phyloP scores from a whole-genome alignment of 306 rosid genomes.

The Betula pendula region DNA sequence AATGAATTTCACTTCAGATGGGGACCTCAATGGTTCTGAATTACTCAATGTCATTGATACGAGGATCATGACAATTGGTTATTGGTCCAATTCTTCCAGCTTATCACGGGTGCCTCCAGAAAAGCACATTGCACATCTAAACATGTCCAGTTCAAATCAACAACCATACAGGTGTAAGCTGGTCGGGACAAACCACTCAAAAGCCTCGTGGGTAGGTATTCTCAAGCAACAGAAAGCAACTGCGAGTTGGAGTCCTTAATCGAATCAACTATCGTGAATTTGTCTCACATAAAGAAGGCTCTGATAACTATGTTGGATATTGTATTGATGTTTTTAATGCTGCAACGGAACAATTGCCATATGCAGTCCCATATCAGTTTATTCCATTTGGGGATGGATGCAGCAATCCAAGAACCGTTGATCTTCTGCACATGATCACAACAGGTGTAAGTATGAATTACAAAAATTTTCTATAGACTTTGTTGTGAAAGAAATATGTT shows the following conservation, averaged over 20 bases:
- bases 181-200: constrained; percentile 75
- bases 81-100: constrained; percentile 90
- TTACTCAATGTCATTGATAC: constrained; percentile 75
- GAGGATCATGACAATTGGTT: constrained; percentile 65
- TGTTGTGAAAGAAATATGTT: no score
- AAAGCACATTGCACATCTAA: constrained; percentile 42
- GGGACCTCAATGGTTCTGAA: constrained; percentile 67
- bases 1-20: constrained; percentile 52
- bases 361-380: constrained; percentile 28
- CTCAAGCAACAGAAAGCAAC: constrained; percentile 69
- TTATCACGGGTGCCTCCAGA: constrained; percentile 65
- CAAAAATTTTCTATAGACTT: constrained; percentile 1
- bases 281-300: constrained; percentile 44
- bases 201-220: constrained; percentile 97
- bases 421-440: constrained; percentile 46
- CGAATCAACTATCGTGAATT: constrained; percentile 58
- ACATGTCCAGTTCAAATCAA: constrained; percentile 38
- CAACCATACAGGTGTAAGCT: constrained; percentile 45
- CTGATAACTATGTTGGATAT: constrained; percentile 66
- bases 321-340: constrained; percentile 50
- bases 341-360: constrained; percentile 27
- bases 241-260: constrained; percentile 71
- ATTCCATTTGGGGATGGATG: constrained; percentile 34
- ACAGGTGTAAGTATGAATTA: constrained; percentile 28
- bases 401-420: constrained; percentile 3